Evolutionary conservation across 768 basidiomycete genomes (phyloP), one percentile per base, ranked within the genome.

Genomic region (Hortiboletus flavorubellus): DNA sequence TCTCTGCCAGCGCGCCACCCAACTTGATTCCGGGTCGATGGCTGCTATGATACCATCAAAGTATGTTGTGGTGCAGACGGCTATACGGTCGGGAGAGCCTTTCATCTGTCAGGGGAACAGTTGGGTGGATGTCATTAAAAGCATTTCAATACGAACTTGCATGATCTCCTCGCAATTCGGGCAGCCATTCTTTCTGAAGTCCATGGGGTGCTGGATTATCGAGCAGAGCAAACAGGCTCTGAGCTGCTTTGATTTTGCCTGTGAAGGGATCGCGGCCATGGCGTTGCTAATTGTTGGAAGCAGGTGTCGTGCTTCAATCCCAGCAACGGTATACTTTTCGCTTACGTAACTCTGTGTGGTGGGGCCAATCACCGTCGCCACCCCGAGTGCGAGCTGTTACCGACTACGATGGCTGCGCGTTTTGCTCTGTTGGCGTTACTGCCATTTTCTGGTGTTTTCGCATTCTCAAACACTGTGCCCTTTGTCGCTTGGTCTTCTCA

Each of bases 121-220:
- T 49, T 31, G 21, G 33, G 33, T 37, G 46, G 38, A 58, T n/a
- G 26, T 12, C 46, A 30, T 5, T 14, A 47, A 5, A 49, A 7
- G 55, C 29, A 23, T 30, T 8, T 37, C 37, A 37, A 31, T 8
- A 69, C 81, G 52, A 56, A 95, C 96, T 79, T 94, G 89, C 70
- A 98, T 81, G 61, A 95, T 79, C 68, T 96, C 92, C 63, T 98
- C 96, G 67, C 97, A 99, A 70, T 99, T 99, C 42, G 96, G 96
- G 69, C 97, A 99, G 6, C 97, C 97, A 21, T 77, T 74, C 63
- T 82, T 85, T 41, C 87, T 77, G 69, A 98, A 99, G 61, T 98
- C 96, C 39, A 77, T 75, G 0, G 92, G 84, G 0, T 85, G 77
- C 64, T 93, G 93, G 18, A 98, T 83, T 58, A 97, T 82, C 0